Conservation (phyloP, 305 asterid genomes). For the Rubia occidens region DNA sequence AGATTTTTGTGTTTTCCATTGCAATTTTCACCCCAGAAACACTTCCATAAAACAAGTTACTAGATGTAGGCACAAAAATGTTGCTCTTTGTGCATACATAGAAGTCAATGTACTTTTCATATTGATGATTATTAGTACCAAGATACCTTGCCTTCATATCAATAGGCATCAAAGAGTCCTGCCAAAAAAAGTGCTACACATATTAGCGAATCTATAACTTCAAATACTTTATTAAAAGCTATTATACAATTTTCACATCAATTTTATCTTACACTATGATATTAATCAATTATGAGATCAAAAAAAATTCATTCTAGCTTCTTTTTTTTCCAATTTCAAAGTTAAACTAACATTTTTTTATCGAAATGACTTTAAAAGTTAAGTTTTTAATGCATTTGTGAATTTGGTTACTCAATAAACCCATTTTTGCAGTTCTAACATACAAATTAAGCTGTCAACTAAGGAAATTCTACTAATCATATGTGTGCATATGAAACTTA, state of each 20-base stretch:
- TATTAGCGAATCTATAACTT: not conserved
- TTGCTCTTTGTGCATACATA: not conserved
- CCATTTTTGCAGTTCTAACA: too few species aligned
- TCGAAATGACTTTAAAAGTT: too few species aligned
- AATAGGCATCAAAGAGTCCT: conserved; percentile 7
- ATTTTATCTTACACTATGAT: not conserved
- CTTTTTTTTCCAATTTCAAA: too few species aligned
- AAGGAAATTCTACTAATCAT: too few species aligned
- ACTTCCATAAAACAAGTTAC: not conserved
- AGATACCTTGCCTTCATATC: conserved; percentile 8
- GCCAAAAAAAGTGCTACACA: not conserved
- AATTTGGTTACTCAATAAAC: too few species aligned
- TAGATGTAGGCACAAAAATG: not conserved
- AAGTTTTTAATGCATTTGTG: too few species aligned
- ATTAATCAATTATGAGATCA: not conserved
- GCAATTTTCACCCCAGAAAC: conserved; percentile 9
- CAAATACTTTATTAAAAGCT: not conserved
- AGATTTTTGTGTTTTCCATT: not conserved
- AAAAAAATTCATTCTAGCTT: too few species aligned
- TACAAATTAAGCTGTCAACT: too few species aligned
- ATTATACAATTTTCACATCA: not conserved
- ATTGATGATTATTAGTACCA: not conserved
- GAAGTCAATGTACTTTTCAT: conserved; percentile 1
- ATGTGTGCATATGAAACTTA: too few species aligned
- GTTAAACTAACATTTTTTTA: too few species aligned